Percentiles rank a stretch among this genome's conserved stretches.
phyloP scores from a whole-genome alignment of 2,329 filamentous ascomycete species.

The Cytospora mali region DNA sequence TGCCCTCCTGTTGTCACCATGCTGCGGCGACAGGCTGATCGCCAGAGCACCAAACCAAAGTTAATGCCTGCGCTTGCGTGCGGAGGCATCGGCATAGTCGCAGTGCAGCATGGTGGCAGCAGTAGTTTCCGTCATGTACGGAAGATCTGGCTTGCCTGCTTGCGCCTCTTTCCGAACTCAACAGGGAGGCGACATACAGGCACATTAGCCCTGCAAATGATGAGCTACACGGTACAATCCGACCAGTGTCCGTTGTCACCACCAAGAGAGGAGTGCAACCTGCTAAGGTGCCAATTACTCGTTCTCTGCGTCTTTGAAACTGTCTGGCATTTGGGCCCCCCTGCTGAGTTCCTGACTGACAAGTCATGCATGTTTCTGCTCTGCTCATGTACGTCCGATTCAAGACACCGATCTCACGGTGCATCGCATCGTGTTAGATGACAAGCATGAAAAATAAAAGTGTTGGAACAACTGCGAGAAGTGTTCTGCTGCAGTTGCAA shows the following conservation, averaged over 20 bases:
- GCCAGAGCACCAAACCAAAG: conserved; percentile 22
- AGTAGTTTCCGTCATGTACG: conserved; percentile 29
- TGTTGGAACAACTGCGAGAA: conserved; percentile 17
- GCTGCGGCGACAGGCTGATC: conserved; percentile 27
- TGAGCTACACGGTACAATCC: neutral
- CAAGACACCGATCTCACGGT: conserved; percentile 27
- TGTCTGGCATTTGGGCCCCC: neutral
- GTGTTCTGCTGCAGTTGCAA: conserved; percentile 17
- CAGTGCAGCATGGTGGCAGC: conserved; percentile 30
- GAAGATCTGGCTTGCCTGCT: conserved; percentile 31
- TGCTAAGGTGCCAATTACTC: neutral
- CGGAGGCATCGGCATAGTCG: conserved; percentile 26
- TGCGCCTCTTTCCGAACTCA: conserved; percentile 24
- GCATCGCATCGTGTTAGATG: conserved; percentile 28
- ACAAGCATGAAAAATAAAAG: conserved; percentile 16
- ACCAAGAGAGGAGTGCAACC: neutral
- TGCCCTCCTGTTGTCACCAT: conserved; percentile 11
- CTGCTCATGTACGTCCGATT: conserved; percentile 27
- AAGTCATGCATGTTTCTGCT: conserved; percentile 26
- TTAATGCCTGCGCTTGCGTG: conserved; percentile 23
- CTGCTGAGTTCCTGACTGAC: conserved; percentile 14
- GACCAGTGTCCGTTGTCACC: neutral
- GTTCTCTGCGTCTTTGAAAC: conserved; percentile 2
- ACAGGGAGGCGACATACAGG: conserved; percentile 15
- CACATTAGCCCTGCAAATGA: conserved; percentile 17